Percentiles rank a stretch among this genome's conserved stretches.
Evolutionary conservation across 2,329 filamentous ascomycete genomes (phyloP).

Genomic region (Neopestalotiopsis rosae): DNA sequence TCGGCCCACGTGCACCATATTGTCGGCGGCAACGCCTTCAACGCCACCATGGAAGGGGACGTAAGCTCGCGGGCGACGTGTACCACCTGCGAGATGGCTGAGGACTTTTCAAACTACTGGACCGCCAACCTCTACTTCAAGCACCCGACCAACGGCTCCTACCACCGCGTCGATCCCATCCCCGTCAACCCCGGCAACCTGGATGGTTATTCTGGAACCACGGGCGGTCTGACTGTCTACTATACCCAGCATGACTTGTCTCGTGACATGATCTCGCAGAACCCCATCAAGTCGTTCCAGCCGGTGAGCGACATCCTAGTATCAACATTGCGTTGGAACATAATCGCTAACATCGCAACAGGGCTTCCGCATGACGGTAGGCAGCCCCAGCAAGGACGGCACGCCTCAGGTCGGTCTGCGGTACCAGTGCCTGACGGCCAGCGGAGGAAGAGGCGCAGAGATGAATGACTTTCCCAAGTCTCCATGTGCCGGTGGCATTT

Average conservation of each 20-base stretch:
- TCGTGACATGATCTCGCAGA: conserved; percentile 39
- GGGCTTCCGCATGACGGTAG: conserved; percentile 51
- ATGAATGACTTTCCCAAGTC: conserved; percentile 44
- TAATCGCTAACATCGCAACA: conserved; percentile 19
- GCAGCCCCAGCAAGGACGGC: conserved; percentile 38
- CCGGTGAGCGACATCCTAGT: conserved; percentile 7
- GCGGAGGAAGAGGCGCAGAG: conserved; percentile 45
- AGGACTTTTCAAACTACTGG: conserved; percentile 44
- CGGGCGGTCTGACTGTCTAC: conserved; percentile 22
- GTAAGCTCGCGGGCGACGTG: conserved; percentile 46
- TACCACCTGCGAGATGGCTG: conserved; percentile 44
- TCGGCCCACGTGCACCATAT: conserved; percentile 38
- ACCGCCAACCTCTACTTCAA: conserved; percentile 35
- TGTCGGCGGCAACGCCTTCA: conserved; percentile 48
- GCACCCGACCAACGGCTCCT: conserved; percentile 8
- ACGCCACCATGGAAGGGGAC: conserved; percentile 47
- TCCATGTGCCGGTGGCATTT: conserved; percentile 46
- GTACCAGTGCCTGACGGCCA: conserved; percentile 46
- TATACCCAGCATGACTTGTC: conserved; percentile 24
- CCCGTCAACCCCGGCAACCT: conserved; percentile 26
- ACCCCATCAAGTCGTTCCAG: conserved; percentile 41
- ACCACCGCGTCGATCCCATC: conserved; percentile 8
- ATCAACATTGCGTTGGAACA: neutral
- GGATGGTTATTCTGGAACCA: neutral
- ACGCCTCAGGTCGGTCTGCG: conserved; percentile 41